Evolutionary conservation across 108 stramenopile species (phyloP).

Genomic region (Skeletonema costatum): DNA sequence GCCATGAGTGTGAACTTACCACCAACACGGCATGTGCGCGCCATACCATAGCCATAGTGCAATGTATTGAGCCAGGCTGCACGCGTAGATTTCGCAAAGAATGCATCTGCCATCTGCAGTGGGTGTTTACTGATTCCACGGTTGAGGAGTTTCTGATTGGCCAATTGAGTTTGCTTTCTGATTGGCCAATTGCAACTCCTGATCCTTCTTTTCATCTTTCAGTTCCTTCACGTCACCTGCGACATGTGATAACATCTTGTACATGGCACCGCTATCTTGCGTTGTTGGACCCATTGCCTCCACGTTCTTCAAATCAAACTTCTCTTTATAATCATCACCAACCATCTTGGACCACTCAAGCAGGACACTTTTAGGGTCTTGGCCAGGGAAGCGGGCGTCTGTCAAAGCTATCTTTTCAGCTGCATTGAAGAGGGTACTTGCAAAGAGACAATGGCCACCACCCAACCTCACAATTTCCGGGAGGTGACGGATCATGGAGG

Average conservation of each 20-base stretch:
- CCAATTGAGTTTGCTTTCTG: conserved; percentile 15
- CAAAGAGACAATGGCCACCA: background rate
- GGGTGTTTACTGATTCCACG: too few species aligned
- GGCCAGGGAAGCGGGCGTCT: too few species aligned
- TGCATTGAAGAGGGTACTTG: too few species aligned
- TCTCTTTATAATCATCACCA: background rate
- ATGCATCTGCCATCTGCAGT: too few species aligned
- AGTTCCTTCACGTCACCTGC: background rate
- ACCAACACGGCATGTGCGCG: too few species aligned
- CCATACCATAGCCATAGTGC: too few species aligned
- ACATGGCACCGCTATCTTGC: background rate
- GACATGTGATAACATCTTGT: background rate
- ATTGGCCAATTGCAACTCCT: background rate
- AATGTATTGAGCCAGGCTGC: too few species aligned
- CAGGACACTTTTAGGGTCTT: too few species aligned
- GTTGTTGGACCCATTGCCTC: conserved; percentile 2
- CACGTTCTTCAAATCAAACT: background rate
- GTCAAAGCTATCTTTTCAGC: too few species aligned
- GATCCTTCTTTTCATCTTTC: background rate
- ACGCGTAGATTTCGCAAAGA: too few species aligned
- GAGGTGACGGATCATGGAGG: background rate
- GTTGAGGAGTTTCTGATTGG: too few species aligned
- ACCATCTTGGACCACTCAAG: background rate
- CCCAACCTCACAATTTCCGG: background rate
- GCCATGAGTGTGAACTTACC: too few species aligned